A percentile compares a stretch with the other conserved stretches of the same genome.
Conservation (phyloP, 768 basidiomycete genomes). For the Vararia minispora region DNA sequence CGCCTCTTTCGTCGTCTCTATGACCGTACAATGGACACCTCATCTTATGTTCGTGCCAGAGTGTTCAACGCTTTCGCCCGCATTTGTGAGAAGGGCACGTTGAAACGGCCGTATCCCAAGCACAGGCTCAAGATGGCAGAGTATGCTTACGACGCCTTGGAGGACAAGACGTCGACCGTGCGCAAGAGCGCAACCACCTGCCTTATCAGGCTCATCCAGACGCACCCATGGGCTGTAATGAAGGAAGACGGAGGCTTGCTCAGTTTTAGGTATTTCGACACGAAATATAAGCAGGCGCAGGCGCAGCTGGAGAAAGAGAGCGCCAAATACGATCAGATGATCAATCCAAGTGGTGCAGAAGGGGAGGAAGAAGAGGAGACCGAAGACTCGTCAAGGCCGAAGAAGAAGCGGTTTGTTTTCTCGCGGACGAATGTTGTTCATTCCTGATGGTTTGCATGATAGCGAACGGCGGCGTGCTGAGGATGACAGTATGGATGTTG, state of each 20-base stretch:
- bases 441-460: conserved; percentile 8
- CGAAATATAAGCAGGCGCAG: conserved; percentile 50
- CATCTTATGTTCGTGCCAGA: conserved; percentile 86
- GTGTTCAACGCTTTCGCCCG: conserved; percentile 68
- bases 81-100: conserved; percentile 71
- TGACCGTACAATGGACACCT: conserved; percentile 79
- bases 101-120: conserved; percentile 74
- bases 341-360: conserved; percentile 21
- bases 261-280: conserved; percentile 61
- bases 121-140: conserved; percentile 67
- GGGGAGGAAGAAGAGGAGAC: conserved; percentile 23
- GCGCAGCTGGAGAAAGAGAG: conserved; percentile 46
- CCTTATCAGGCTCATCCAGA: conserved; percentile 61
- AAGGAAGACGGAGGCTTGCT: conserved; percentile 83
- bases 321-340: conserved; percentile 17
- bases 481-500: conserved; percentile 53
- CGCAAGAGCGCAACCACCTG: conserved; percentile 74
- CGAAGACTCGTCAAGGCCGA: conserved; percentile 14
- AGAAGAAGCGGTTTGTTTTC: conserved; percentile 10
- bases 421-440: background rate
- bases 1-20: conserved; percentile 75
- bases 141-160: conserved; percentile 68
- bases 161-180: conserved; percentile 87
- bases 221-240: conserved; percentile 81
- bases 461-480: conserved; percentile 22